Evolutionary conservation across 1,139 yeast species (phyloP).

Genomic region (Yamadazyma conglobata): DNA sequence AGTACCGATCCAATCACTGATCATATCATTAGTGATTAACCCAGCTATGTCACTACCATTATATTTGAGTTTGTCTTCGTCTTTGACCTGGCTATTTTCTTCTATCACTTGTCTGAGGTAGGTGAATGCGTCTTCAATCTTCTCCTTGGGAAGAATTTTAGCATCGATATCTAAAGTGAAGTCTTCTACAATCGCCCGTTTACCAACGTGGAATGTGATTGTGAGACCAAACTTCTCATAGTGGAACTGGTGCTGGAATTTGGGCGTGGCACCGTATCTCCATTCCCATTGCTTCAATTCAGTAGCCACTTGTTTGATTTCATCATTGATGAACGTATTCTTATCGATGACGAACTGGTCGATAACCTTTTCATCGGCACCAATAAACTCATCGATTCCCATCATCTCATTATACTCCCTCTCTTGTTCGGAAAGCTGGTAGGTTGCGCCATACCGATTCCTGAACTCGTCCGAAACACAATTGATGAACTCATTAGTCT

Average conservation of each 20-base stretch:
- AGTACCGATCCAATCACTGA: conserved; percentile 48
- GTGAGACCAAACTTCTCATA: conserved; percentile 28
- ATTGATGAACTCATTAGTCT: conserved; percentile 44
- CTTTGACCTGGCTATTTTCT: neutral
- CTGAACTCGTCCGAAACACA: conserved; percentile 46
- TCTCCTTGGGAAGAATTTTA: conserved; percentile 16
- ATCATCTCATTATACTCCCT: conserved; percentile 26
- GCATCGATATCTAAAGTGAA: conserved; percentile 20
- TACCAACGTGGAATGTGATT: conserved; percentile 41
- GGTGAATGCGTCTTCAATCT: conserved; percentile 25
- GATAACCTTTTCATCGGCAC: conserved; percentile 14
- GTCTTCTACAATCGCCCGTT: conserved; percentile 29
- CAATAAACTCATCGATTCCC: conserved; percentile 33
- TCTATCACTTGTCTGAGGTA: conserved; percentile 27
- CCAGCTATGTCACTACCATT: conserved; percentile 47
- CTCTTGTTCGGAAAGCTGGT: conserved; percentile 10
- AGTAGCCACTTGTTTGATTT: conserved; percentile 39
- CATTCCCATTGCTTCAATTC: conserved; percentile 62
- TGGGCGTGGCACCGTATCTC: conserved; percentile 71
- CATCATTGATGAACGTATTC: conserved; percentile 39
- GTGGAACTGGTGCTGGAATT: conserved; percentile 46
- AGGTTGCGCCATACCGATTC: conserved; percentile 25
- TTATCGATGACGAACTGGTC: conserved; percentile 23
- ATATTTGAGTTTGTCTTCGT: conserved; percentile 23
- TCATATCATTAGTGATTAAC: conserved; percentile 37